These are phyloP conservation scores for Gossypium herbaceum DNA, from an alignment of 345 rosid genomes.

Conservation along the genomic window DNA sequence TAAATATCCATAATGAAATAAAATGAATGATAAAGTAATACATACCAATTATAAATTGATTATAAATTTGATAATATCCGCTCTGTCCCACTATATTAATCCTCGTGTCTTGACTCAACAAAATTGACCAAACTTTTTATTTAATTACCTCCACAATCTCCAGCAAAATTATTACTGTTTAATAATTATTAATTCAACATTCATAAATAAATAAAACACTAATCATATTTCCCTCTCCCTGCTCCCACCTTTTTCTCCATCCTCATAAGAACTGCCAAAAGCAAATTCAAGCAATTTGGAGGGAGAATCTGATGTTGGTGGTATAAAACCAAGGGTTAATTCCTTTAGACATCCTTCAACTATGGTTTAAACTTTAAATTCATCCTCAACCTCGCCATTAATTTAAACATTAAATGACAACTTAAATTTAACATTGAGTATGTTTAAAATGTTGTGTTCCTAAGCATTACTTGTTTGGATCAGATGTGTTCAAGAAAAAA, in stretches of 20 bases:
- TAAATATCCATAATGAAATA: too few relatives aligned
- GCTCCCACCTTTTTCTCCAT: neutral
- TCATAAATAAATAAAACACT: neutral
- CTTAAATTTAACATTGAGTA: too few relatives aligned
- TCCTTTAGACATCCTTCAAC: too few relatives aligned
- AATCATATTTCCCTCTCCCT: conserved; percentile 22
- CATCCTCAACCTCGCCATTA: too few relatives aligned
- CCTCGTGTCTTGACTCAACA: conserved; percentile 40
- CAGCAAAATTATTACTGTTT: conserved; percentile 42
- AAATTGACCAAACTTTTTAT: conserved; percentile 32
- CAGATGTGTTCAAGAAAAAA: too few relatives aligned
- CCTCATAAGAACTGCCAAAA: neutral
- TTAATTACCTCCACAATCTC: conserved; percentile 6
- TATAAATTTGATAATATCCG: too few relatives aligned
- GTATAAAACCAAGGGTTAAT: neutral
- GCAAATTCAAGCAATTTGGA: neutral
- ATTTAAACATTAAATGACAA: too few relatives aligned
- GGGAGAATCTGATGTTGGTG: neutral
- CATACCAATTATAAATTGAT: too few relatives aligned
- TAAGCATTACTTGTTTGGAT: too few relatives aligned
- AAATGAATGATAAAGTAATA: too few relatives aligned
- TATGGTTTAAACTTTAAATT: too few relatives aligned
- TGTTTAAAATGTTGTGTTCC: too few relatives aligned
- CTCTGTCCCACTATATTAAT: neutral
- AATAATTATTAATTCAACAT: conserved; percentile 26